Evolutionary conservation across 1,139 yeast species (phyloP).

Genomic region (Zygoascus hellenicus): DNA sequence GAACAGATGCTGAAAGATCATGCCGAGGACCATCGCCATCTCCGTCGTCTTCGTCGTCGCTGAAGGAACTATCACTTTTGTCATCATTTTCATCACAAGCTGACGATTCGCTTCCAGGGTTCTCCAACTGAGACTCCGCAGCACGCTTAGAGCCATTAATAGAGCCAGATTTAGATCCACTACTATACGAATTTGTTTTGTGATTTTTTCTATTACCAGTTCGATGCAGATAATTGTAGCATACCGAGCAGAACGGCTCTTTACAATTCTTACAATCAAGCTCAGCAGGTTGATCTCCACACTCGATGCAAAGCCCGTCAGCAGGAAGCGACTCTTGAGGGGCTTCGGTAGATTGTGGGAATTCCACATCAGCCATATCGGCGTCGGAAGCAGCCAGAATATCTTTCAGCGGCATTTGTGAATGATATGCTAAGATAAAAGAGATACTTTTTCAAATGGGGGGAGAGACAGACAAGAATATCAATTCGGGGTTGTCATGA

Average conservation of each 20-base stretch:
- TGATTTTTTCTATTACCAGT: slow-evolving; percentile 48
- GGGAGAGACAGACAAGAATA: neutral
- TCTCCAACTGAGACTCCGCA: slow-evolving; percentile 8
- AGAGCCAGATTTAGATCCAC: slow-evolving; percentile 20
- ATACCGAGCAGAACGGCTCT: slow-evolving; percentile 61
- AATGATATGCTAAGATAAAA: neutral
- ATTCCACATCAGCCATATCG: slow-evolving; percentile 13
- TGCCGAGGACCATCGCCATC: slow-evolving; percentile 13
- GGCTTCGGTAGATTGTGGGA: slow-evolving; percentile 3
- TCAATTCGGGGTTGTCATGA: neutral
- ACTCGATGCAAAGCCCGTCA: slow-evolving; percentile 50
- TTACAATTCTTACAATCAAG: slow-evolving; percentile 52
- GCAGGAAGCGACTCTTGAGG: slow-evolving; percentile 2
- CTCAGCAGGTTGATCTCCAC: slow-evolving; percentile 64
- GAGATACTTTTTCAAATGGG: neutral
- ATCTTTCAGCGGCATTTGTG: slow-evolving; percentile 23
- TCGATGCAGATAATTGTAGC: slow-evolving; percentile 59
- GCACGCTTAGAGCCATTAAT: neutral
- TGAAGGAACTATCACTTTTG: slow-evolving; percentile 16
- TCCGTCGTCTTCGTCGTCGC: slow-evolving; percentile 21
- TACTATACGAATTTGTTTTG: slow-evolving; percentile 23
- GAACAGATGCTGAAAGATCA: slow-evolving; percentile 17
- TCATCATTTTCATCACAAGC: slow-evolving; percentile 12
- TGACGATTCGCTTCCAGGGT: slow-evolving; percentile 14
- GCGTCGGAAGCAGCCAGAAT: slow-evolving; percentile 23